These are phyloP conservation scores for Kuraishia capsulata DNA, from an alignment of 805 yeast genomes.

Conservation along the genomic window DNA sequence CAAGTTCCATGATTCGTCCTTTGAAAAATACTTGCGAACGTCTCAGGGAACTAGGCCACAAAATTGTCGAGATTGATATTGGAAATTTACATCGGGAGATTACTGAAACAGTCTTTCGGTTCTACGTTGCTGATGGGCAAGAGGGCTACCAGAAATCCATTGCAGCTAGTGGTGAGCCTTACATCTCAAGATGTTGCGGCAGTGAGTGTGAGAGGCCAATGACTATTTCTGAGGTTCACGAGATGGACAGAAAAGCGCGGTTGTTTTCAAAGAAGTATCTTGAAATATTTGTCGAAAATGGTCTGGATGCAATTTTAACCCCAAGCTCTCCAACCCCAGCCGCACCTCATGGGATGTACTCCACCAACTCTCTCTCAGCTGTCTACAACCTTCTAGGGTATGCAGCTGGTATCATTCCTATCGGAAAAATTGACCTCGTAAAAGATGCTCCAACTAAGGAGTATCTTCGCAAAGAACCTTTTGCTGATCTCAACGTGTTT, in stretches of 20 bases:
- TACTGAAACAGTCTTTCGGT: not conserved
- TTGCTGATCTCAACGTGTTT: not conserved
- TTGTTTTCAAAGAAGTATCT: not conserved
- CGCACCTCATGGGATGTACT: conserved; percentile 2
- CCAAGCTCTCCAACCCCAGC: conserved; percentile 3
- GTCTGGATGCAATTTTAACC: conserved; percentile 1
- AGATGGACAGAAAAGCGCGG: not conserved
- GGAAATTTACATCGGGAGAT: not conserved
- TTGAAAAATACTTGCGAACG: not conserved
- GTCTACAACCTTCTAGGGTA: conserved; percentile 2
- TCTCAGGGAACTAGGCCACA: not conserved
- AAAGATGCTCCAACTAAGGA: not conserved
- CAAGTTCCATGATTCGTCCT: not conserved
- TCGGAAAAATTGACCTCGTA: not conserved
- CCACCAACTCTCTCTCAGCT: conserved; percentile 1
- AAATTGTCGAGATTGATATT: not conserved
- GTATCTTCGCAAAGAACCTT: not conserved
- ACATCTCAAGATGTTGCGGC: not conserved
- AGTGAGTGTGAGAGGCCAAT: not conserved
- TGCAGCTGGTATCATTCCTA: conserved; percentile 2
- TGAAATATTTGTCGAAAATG: not conserved
- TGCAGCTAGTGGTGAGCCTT: not conserved
- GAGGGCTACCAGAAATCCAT: not conserved
- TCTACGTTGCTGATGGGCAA: not conserved
- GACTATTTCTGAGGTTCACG: not conserved